Base-by-base conservation (phyloP, 805 yeast species). In the Cyberlindnera mycetangii region DNA sequence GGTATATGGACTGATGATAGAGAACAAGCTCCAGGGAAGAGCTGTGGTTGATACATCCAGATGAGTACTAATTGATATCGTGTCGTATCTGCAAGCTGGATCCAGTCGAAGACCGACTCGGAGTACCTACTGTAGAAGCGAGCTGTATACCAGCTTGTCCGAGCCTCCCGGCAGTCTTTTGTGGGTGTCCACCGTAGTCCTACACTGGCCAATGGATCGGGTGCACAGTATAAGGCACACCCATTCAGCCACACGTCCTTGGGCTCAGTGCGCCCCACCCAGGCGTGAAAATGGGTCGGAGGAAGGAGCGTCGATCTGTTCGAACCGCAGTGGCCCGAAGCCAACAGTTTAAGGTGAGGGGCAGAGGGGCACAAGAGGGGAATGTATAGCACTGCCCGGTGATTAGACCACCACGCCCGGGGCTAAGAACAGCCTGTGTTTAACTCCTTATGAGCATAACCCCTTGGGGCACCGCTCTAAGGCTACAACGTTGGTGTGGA, bases 1-100 rank as follows among this genome's bases (percentile, higher is more conserved):
- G 22, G 75, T 76, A 42, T 78, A 72, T 64, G 71, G 72, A 37
- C 61, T 75, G 64, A 78, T 78, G 83, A 77, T 74, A 58, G 60
- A 70, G 50, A 78, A 78, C 44, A 70, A 73, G 61, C 70, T 78
- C 49, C 49, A 64, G 52, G 96, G 96, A 52, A 79, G 96, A 69
- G 81, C 82, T 58, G 96, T 88, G 44, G 81, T 88, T 49, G 96
- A 89, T 68, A 83, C 86, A 25, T 63, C 78, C 45, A 78, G 79
- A 65, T 80, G 67, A 37, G 9, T 11, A 3, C 19, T 10, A 11
- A 12, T 12, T 25, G 38, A 27, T 14, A 35, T 15, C 34, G 15
- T n/a, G 18, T 6, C 20, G 18, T n/a, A 9, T 31, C 20, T 30
- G 32, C 7, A 22, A 11, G 28, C 5, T 25, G 28, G 28, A 25